phyloP scores from a whole-genome alignment of 192 early-diverging fungal species.

The Podila epicladia region DNA sequence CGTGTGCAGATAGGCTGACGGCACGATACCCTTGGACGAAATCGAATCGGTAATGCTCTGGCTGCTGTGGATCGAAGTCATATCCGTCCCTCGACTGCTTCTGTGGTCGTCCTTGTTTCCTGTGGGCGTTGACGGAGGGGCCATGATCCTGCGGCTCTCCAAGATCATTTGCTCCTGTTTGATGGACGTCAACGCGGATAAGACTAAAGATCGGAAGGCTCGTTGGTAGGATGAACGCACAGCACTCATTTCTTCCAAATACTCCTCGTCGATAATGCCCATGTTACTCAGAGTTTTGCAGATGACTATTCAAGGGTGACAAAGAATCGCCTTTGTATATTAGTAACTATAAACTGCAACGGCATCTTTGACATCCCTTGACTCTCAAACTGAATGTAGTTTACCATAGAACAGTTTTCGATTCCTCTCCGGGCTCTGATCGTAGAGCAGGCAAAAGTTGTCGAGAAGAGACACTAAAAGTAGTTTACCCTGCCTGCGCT shows the following conservation, averaged over 20 bases:
- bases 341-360: too few species aligned
- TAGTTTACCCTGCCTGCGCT: slow-evolving; percentile 69
- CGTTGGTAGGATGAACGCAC: slow-evolving; percentile 87
- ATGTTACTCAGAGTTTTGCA: slow-evolving; percentile 87
- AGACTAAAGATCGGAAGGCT: slow-evolving; percentile 86
- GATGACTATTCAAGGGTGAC: slow-evolving; percentile 55
- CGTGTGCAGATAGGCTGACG: slow-evolving; percentile 18
- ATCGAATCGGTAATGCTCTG: slow-evolving; percentile 14
- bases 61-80: slow-evolving; percentile 12
- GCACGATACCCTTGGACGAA: slow-evolving; percentile 14
- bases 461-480: slow-evolving; percentile 91
- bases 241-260: slow-evolving; percentile 85
- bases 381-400: background rate
- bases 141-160: slow-evolving; percentile 60
- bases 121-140: slow-evolving; percentile 40
- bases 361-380: too few species aligned
- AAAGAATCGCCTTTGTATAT: background rate
- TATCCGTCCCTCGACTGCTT: slow-evolving; percentile 8
- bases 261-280: slow-evolving; percentile 82
- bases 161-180: slow-evolving; percentile 53
- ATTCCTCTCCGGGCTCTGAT: slow-evolving; percentile 86
- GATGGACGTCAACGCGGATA: slow-evolving; percentile 80
- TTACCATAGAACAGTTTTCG: slow-evolving; percentile 80
- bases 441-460: slow-evolving; percentile 90
- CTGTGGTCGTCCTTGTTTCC: slow-evolving; percentile 11